A percentile compares a stretch with the other conserved stretches of the same genome.
Conservation (phyloP, 257 asterid species). For the Nicotiana otophora region DNA sequence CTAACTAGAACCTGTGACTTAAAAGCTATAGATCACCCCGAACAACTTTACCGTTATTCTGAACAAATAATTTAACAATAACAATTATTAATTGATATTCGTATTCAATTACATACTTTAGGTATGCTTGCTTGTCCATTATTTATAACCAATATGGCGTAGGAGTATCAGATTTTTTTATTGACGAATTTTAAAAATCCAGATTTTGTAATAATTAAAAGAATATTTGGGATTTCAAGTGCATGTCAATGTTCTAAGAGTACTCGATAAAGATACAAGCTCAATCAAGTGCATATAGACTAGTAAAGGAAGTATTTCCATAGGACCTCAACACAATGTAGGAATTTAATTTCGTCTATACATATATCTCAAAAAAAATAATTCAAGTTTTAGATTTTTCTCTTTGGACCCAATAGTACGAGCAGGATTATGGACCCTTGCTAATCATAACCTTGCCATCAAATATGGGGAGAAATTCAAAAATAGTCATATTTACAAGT, state of each 20-base stretch:
- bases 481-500: too few relatives aligned
- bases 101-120: too few relatives aligned
- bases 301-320: neutral
- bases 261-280: neutral
- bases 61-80: too few relatives aligned
- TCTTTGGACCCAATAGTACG: neutral
- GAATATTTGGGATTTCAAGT: neutral
- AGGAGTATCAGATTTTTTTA: neutral
- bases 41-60: too few relatives aligned
- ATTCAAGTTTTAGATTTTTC: neutral
- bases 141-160: neutral
- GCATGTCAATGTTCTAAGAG: neutral
- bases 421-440: neutral
- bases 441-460: too few relatives aligned
- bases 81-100: too few relatives aligned
- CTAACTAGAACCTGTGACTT: rapidly evolving
- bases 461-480: too few relatives aligned
- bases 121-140: neutral
- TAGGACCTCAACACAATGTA: neutral
- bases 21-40: too few relatives aligned
- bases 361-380: neutral
- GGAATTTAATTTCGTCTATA: neutral
- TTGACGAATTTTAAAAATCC: neutral
- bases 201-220: neutral
- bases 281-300: neutral